phyloP scores from a whole-genome alignment of 768 basidiomycete species.

The Trametes elegans region DNA sequence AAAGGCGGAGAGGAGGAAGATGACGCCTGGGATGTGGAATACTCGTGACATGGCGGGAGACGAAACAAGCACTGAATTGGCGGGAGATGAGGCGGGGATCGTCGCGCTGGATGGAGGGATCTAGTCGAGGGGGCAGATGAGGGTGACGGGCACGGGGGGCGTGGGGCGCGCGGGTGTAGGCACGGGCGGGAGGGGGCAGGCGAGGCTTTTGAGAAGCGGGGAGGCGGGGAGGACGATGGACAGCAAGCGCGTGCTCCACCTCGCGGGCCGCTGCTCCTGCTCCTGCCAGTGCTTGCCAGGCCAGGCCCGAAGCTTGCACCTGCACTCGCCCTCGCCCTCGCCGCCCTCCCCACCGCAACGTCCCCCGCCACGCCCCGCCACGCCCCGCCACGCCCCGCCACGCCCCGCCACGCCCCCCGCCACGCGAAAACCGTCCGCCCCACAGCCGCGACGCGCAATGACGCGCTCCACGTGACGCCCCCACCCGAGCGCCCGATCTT shows the following conservation, averaged over 20 bases:
- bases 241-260: not conserved
- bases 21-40: slow-evolving; percentile 61
- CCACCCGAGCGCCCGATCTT: not conserved
- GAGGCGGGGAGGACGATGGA: not conserved
- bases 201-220: not conserved
- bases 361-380: not conserved
- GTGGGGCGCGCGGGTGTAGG: not conserved
- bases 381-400: not conserved
- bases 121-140: not conserved
- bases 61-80: not conserved
- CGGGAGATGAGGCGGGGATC: not conserved
- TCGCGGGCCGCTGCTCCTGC: too few relatives aligned
- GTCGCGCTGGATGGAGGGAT: not conserved
- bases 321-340: too few relatives aligned
- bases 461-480: slow-evolving; percentile 13
- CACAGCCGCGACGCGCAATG: not conserved
- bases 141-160: not conserved
- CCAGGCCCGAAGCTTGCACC: too few relatives aligned
- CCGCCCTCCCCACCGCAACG: too few relatives aligned
- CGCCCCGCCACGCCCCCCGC: not conserved
- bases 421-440: not conserved
- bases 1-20: slow-evolving; percentile 59
- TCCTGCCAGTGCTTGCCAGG: too few relatives aligned
- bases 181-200: not conserved
- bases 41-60: slow-evolving; percentile 12